Evolutionary conservation across 106 monocot genomes (phyloP).

Genomic region (Dendrobium chrysotoxum): DNA sequence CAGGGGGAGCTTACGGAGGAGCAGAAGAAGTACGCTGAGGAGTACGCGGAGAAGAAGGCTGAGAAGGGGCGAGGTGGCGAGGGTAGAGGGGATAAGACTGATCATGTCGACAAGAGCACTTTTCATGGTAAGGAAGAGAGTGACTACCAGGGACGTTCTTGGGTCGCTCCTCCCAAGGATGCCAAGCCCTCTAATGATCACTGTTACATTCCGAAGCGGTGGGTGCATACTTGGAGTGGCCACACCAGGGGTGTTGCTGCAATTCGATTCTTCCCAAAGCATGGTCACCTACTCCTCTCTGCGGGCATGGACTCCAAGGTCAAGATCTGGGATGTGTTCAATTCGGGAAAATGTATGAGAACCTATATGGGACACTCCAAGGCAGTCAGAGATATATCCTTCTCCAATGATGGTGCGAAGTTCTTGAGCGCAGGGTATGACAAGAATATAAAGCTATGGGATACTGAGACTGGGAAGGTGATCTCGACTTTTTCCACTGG

Average conservation of each 20-base stretch:
- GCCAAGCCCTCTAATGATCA: constrained; percentile 78
- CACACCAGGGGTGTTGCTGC: constrained; percentile 89
- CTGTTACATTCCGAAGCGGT: constrained; percentile 92
- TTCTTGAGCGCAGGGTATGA: constrained; percentile 96
- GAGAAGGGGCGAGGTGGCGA: constrained; percentile 55
- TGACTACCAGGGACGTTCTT: constrained; percentile 91
- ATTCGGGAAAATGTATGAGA: constrained; percentile 90
- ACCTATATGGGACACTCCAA: constrained; percentile 99
- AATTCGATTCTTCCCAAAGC: constrained; percentile 85
- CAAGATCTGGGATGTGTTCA: constrained; percentile 97
- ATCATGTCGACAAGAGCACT: constrained; percentile 69
- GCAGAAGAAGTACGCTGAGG: constrained; percentile 95
- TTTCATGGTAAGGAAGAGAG: constrained; percentile 95
- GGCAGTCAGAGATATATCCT: constrained; percentile 86
- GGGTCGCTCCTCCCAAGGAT: constrained; percentile 88
- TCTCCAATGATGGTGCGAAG: constrained; percentile 84
- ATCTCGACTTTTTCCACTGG: constrained; percentile 97
- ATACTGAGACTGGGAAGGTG: constrained; percentile 95
- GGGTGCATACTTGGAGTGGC: constrained; percentile 88
- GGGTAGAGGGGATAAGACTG: constrained; percentile 29
- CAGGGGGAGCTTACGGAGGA: constrained; percentile 87
- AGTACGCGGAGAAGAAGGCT: constrained; percentile 91
- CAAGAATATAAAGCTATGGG: constrained; percentile 94
- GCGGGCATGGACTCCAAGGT: constrained; percentile 93
- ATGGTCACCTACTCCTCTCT: constrained; percentile 79